These are phyloP conservation scores for Pulveroboletus sp. DNA, from an alignment of 768 basidiomycete genomes.

Conservation along the genomic window DNA sequence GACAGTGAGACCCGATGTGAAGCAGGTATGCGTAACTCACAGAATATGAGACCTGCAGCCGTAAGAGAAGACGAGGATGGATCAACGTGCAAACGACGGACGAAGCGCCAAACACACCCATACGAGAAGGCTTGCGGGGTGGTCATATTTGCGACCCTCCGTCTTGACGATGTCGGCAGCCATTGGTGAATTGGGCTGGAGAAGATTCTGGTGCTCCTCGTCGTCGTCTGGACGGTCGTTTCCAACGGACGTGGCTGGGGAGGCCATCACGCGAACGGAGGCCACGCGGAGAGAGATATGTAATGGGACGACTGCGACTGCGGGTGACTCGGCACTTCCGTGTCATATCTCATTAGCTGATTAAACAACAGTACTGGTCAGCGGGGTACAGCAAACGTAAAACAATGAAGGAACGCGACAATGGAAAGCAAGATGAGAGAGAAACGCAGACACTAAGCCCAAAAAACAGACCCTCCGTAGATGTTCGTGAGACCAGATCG, in stretches of 20 bases:
- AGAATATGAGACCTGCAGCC: constrained; percentile 10
- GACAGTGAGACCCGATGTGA: neutral
- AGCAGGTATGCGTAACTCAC: constrained; percentile 11
- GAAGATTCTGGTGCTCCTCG: constrained; percentile 16
- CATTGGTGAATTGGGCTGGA: constrained; percentile 15
- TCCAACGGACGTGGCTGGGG: neutral
- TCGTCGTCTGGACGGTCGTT: neutral
- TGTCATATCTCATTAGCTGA: constrained; percentile 6
- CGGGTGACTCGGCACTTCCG: neutral
- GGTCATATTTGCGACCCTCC: constrained; percentile 39
- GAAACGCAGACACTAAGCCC: constrained; percentile 17
- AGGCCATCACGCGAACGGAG: neutral
- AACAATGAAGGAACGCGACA: constrained; percentile 4
- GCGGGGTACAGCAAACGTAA: constrained; percentile 22
- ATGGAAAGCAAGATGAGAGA: constrained; percentile 2
- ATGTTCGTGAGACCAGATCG: constrained; percentile 4
- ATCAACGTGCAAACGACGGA: neutral
- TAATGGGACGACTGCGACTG: neutral
- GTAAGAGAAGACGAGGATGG: neutral
- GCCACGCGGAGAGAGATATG: neutral
- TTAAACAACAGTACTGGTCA: constrained; percentile 25
- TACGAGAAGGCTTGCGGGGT: constrained; percentile 29
- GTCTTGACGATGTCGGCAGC: constrained; percentile 25
- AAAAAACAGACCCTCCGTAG: constrained; percentile 12
- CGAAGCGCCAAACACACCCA: constrained; percentile 31